Conservation (phyloP, 202 grass and related monocot genomes). For the Musa balbisiana region DNA sequence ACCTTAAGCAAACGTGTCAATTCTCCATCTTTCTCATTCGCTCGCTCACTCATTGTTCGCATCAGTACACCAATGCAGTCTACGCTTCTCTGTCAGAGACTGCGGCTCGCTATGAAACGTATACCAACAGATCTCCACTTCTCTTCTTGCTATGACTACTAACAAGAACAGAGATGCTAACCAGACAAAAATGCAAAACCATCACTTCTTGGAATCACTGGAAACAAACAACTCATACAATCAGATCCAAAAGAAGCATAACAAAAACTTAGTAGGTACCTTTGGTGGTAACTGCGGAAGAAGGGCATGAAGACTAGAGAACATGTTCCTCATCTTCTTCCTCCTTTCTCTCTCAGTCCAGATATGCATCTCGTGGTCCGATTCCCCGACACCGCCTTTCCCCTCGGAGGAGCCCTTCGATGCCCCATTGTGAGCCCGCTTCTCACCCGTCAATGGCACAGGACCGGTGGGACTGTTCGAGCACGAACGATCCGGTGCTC, state of each 20-base stretch:
- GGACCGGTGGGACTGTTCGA: background rate
- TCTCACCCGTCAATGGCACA: background rate
- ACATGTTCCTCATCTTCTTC: slow-evolving; percentile 58
- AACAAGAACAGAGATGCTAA: too few relatives aligned
- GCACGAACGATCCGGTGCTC: slow-evolving; percentile 7
- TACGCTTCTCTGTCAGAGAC: too few relatives aligned
- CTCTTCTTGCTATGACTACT: too few relatives aligned
- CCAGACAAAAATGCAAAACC: background rate
- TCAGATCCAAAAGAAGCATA: background rate
- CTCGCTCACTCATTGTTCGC: too few relatives aligned
- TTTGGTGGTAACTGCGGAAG: slow-evolving; percentile 42
- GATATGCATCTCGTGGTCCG: slow-evolving; percentile 26
- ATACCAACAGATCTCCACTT: too few relatives aligned
- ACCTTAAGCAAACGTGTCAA: too few relatives aligned
- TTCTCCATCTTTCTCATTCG: too few relatives aligned
- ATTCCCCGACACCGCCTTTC: background rate
- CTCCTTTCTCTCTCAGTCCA: slow-evolving; percentile 36
- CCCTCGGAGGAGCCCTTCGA: background rate
- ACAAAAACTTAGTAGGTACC: slow-evolving; percentile 9
- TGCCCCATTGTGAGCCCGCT: background rate
- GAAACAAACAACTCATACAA: background rate
- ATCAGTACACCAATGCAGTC: too few relatives aligned
- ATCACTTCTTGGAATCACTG: background rate
- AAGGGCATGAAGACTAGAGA: slow-evolving; percentile 36
- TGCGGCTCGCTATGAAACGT: too few relatives aligned